These are phyloP conservation scores for Aspergillus ruber DNA, from an alignment of 2,329 filamentous ascomycete genomes.

Conservation along the genomic window DNA sequence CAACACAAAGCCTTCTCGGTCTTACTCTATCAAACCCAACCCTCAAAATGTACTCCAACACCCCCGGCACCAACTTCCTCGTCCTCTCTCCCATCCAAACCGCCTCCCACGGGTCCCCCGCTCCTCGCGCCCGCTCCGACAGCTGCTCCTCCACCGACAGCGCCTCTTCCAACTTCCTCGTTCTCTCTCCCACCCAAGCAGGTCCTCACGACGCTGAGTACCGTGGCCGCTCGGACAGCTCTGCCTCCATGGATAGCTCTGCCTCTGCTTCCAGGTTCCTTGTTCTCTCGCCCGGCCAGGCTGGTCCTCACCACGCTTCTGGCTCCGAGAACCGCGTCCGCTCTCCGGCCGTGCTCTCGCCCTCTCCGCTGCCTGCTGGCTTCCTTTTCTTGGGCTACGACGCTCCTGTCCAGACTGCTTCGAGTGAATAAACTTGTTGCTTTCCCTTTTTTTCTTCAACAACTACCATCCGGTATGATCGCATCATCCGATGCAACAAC, in stretches of 20 bases:
- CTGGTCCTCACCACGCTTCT: no score
- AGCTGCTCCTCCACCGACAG: conserved; percentile 10
- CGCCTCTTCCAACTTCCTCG: conserved; percentile 16
- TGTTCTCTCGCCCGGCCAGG: no score
- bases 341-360: no score
- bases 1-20: no score
- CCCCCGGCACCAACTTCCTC: conserved; percentile 25
- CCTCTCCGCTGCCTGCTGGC: no score
- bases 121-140: conserved; percentile 25
- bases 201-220: conserved; percentile 16
- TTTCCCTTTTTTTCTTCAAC: no score
- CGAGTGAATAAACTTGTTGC: no score
- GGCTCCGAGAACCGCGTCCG: no score
- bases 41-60: conserved; percentile 24
- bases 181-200: conserved; percentile 24
- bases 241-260: conserved; percentile 15
- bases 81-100: conserved; percentile 19
- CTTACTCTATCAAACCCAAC: neutral
- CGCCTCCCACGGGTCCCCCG: conserved; percentile 12
- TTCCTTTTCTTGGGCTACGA: no score
- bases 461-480: no score
- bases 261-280: neutral
- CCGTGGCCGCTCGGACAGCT: conserved; percentile 22
- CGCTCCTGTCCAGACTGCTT: no score
- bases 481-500: no score